These are phyloP conservation scores for Sporothrix globosa DNA, from an alignment of 2,329 filamentous ascomycete genomes.

Conservation along the genomic window DNA sequence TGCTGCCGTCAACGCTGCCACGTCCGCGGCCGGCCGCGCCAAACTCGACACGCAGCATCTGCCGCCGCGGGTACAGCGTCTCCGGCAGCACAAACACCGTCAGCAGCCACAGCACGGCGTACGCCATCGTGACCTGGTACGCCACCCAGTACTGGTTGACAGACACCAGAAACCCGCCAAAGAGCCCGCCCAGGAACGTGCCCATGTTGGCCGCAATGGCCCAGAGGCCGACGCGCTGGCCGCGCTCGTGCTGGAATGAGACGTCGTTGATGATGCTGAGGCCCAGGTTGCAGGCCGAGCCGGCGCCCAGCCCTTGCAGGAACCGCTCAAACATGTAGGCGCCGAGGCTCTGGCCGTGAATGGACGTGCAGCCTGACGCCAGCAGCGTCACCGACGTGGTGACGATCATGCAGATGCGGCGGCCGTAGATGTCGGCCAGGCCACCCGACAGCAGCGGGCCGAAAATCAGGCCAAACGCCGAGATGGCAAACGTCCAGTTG, in stretches of 20 bases:
- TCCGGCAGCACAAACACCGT: constrained; percentile 58
- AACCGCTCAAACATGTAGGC: constrained; percentile 62
- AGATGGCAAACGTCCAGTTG: constrained; percentile 50
- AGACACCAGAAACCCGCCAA: constrained; percentile 57
- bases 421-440: constrained; percentile 54
- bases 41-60: constrained; percentile 47
- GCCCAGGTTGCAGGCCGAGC: constrained; percentile 58
- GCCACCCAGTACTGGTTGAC: constrained; percentile 56
- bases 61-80: constrained; percentile 58
- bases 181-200: constrained; percentile 45
- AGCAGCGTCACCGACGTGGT: constrained; percentile 44
- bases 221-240: constrained; percentile 60
- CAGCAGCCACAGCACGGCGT: constrained; percentile 51
- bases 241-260: constrained; percentile 60
- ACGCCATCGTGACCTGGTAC: constrained; percentile 59
- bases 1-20: not conserved
- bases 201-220: constrained; percentile 60
- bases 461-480: constrained; percentile 53
- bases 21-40: not conserved
- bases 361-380: constrained; percentile 43
- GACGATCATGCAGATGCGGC: constrained; percentile 54
- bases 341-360: constrained; percentile 45
- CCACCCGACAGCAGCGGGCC: constrained; percentile 46
- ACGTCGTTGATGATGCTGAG: constrained; percentile 59
- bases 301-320: constrained; percentile 60